Evolutionary conservation across 805 yeast species (phyloP).

Genomic region (Spathaspora girioi): DNA sequence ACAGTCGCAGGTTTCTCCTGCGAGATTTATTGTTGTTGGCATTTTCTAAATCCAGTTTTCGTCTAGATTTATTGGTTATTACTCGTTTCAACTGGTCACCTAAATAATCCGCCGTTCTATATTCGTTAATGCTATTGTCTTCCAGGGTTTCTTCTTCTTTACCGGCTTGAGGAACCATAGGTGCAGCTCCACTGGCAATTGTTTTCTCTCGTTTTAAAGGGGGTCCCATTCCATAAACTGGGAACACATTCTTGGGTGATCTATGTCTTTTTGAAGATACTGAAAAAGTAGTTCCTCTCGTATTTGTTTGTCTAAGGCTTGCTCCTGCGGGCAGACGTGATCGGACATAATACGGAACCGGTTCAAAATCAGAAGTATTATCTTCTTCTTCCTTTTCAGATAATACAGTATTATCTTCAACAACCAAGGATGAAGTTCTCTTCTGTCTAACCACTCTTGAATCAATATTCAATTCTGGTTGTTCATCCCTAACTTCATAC

Average conservation of each 20-base stretch:
- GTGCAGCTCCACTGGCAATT: slow-evolving; percentile 40
- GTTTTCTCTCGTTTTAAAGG: slow-evolving; percentile 55
- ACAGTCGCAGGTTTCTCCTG: neutral
- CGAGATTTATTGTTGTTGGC: slow-evolving; percentile 3
- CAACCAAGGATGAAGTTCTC: slow-evolving; percentile 3
- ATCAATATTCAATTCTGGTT: slow-evolving; percentile 72
- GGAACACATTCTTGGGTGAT: slow-evolving; percentile 77
- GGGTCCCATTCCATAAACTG: slow-evolving; percentile 74
- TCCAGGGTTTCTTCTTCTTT: neutral
- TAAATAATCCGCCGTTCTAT: slow-evolving; percentile 15
- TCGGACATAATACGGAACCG: neutral
- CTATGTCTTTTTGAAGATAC: slow-evolving; percentile 5
- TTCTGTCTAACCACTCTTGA: slow-evolving; percentile 65
- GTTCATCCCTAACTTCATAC: slow-evolving; percentile 74
- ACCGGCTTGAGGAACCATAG: neutral
- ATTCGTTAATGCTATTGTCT: neutral
- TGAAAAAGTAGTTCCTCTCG: slow-evolving; percentile 8
- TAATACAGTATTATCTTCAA: neutral
- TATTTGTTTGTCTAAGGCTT: slow-evolving; percentile 1
- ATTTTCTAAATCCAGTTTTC: slow-evolving; percentile 6
- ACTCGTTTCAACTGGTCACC: slow-evolving; percentile 18
- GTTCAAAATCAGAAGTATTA: neutral
- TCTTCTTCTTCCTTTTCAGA: neutral
- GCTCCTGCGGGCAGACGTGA: neutral
- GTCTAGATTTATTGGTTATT: slow-evolving; percentile 11